Conservation (phyloP, 192 early-diverging fungal genomes). For the Gamsiella multidivaricata region DNA sequence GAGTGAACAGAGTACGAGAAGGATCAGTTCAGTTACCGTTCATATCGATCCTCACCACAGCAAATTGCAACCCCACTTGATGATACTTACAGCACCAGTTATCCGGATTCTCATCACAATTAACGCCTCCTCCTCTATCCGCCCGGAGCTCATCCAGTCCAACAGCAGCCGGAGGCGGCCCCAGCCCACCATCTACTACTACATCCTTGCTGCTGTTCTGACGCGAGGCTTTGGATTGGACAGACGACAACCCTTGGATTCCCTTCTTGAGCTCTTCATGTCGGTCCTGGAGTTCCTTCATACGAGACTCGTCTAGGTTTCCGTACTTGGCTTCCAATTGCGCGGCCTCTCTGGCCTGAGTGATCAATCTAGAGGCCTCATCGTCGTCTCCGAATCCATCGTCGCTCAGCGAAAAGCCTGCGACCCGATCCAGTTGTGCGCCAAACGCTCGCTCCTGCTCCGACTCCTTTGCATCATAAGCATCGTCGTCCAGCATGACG, state of each 20-base stretch:
- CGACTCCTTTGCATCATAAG: constrained; percentile 6
- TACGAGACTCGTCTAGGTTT: constrained; percentile 7
- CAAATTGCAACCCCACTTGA: too few species aligned
- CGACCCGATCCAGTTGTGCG: constrained; percentile 21
- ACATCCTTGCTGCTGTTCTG: neutral
- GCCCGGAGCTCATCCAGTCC: constrained; percentile 40
- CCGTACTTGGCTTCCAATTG: constrained; percentile 33
- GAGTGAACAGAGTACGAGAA: neutral
- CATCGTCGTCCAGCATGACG: too few species aligned
- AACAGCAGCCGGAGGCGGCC: constrained; percentile 50
- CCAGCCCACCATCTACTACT: constrained; percentile 13
- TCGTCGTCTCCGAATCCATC: neutral
- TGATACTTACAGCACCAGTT: constrained; percentile 62
- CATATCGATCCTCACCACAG: too few species aligned
- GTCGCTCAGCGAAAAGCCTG: constrained; percentile 4
- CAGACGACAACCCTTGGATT: constrained; percentile 14
- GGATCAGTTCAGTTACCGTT: too few species aligned
- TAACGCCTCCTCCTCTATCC: neutral
- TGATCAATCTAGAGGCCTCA: constrained; percentile 17
- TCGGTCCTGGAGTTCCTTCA: constrained; percentile 28
- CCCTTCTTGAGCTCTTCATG: constrained; percentile 45
- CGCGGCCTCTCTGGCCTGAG: constrained; percentile 12
- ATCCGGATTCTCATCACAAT: constrained; percentile 51
- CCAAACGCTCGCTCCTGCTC: constrained; percentile 20
- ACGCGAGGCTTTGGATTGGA: constrained; percentile 10